Conservation (phyloP, 352 stramenopile genomes). For the Sclerospora graminicola region DNA sequence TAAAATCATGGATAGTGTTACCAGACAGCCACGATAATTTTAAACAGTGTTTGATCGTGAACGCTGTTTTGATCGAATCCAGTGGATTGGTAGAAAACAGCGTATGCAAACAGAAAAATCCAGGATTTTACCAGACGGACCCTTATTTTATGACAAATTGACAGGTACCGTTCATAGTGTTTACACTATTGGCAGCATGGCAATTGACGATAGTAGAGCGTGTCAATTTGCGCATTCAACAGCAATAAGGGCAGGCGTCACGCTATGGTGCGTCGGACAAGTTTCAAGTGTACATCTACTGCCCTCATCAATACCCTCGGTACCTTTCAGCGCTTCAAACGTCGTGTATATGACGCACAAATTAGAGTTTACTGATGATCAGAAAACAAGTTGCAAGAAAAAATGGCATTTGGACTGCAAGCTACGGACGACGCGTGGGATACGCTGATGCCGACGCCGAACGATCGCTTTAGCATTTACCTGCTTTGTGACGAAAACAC, state of each 20-base stretch:
- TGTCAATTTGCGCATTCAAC: slow-evolving; percentile 38
- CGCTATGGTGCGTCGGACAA: slow-evolving; percentile 12
- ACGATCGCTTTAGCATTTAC: slow-evolving; percentile 29
- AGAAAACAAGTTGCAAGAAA: slow-evolving; percentile 3
- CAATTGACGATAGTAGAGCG: slow-evolving; percentile 60
- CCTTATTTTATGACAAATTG: no score
- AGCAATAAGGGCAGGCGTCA: slow-evolving; percentile 26
- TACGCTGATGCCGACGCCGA: slow-evolving; percentile 3
- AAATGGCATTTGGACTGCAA: slow-evolving; percentile 64
- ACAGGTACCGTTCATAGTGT: slow-evolving; percentile 51
- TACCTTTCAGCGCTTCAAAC: slow-evolving; percentile 10
- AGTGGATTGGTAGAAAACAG: no score
- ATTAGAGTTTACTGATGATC: slow-evolving; percentile 6
- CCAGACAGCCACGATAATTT: no score
- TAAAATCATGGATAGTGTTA: no score
- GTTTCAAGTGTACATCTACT: slow-evolving; percentile 20
- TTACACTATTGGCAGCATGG: slow-evolving; percentile 55
- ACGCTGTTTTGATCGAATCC: no score
- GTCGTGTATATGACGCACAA: slow-evolving; percentile 11
- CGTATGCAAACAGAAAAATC: no score
- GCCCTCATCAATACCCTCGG: not conserved
- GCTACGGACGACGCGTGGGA: slow-evolving; percentile 14
- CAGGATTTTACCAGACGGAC: no score
- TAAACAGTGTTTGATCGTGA: no score
- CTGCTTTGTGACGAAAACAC: slow-evolving; percentile 29